Percentiles rank a stretch among this genome's conserved stretches.
Conservation (phyloP, 1,284 basidiomycete genomes). For the Taiwanofungus camphoratus region DNA sequence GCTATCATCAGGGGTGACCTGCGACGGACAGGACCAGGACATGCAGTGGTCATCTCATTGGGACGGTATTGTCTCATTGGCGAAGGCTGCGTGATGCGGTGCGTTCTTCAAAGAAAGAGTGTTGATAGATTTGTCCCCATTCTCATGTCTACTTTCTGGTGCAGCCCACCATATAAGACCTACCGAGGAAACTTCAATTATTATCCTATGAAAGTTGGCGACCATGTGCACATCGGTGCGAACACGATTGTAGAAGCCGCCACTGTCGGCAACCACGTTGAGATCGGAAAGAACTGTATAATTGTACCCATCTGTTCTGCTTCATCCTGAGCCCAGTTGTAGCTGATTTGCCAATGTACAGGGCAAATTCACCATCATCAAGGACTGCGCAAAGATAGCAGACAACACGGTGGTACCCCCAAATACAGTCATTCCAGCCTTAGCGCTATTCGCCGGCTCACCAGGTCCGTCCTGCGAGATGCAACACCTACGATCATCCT, state of each 20-base stretch:
- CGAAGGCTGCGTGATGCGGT: constrained; percentile 88
- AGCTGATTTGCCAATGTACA: constrained; percentile 26
- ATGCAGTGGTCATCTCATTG: constrained; percentile 88
- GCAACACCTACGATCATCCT: too few species aligned
- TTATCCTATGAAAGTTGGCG: constrained; percentile 96
- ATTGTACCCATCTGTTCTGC: constrained; percentile 58
- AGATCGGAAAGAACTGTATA: constrained; percentile 93
- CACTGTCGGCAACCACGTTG: constrained; percentile 88
- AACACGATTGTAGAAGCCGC: constrained; percentile 90
- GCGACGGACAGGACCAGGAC: constrained; percentile 75
- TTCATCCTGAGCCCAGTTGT: neutral
- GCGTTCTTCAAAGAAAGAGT: constrained; percentile 16
- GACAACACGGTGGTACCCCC: constrained; percentile 89
- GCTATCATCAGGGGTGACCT: constrained; percentile 90
- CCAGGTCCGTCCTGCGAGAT: constrained; percentile 56
- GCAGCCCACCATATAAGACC: constrained; percentile 82
- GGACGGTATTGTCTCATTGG: constrained; percentile 92
- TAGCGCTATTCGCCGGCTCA: constrained; percentile 84
- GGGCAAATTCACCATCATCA: constrained; percentile 97
- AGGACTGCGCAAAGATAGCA: constrained; percentile 86
- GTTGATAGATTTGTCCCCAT: neutral
- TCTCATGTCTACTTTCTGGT: neutral
- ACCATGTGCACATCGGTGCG: constrained; percentile 90
- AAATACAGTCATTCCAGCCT: constrained; percentile 87
- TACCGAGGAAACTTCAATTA: constrained; percentile 93